Base-by-base conservation (phyloP, 2,329 filamentous ascomycete genomes). In the Ophiostoma fasciatum region DNA sequence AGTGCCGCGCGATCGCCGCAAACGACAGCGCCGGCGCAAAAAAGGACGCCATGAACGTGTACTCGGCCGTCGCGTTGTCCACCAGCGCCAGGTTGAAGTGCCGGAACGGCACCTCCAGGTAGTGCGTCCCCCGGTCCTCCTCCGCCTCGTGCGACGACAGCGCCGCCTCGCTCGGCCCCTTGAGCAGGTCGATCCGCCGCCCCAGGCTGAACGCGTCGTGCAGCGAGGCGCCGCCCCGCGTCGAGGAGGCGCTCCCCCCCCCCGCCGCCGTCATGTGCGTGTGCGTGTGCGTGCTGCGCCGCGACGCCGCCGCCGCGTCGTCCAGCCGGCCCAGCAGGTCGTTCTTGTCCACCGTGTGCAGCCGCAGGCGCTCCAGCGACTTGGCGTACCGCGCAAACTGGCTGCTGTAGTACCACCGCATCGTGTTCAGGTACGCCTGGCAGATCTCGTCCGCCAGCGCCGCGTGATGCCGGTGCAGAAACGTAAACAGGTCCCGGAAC, bases 321-420 rank as follows among this genome's bases (percentile, higher is more conserved):
- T 85, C 74, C 40, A 94, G 87, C 41, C 82, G 74, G 12, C 82
- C 85, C 4, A 98, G 63, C 1, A 84, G 70, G 50, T 94, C 85
- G 45, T 78, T 77, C 51, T 79, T 85, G 50, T 94, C 88, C 40
- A 93, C 66, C 5, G 68, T 57, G 50, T 94, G 85, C 3, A 96
- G 57, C 50, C 82, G 88, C 41, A 98, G 68, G 54, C 84, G 92
- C 37, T 80, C 78, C 6, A 98, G 64, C 0, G 90, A 78, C 47
- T 78, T 76, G 44, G 81, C 75, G 55, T 98, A 98, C 23, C 88
- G 77, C 4, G 73, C 76, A 52, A 98, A 98, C 54, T 94, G 83
- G 45, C 81, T 90, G 36, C 80, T 61, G 53, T 96, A 96, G 52
- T 98, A 98, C 90, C 90, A 98, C 36, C 85, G 75, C 84, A 98